A percentile compares a stretch with the other conserved stretches of the same genome.
phyloP scores from a whole-genome alignment of 306 rosid genomes.

The Cyclanthera cordifolia region DNA sequence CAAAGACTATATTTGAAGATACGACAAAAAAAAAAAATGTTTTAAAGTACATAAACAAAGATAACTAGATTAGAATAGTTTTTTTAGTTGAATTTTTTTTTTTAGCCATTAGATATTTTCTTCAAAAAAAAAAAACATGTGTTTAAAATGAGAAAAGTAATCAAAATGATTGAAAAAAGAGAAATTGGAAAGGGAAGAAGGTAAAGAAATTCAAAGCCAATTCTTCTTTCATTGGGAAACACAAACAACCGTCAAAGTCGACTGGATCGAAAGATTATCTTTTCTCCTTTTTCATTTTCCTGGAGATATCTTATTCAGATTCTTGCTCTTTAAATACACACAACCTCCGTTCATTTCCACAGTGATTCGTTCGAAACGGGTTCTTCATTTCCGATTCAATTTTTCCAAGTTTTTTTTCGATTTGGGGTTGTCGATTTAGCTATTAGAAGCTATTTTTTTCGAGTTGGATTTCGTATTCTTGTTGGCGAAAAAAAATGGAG shows the following conservation, averaged over 20 bases:
- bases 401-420: background rate
- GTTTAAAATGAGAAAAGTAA: background rate
- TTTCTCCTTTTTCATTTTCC: background rate
- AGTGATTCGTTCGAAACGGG: background rate
- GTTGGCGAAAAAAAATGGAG: constrained; percentile 24
- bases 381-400: background rate
- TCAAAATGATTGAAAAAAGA: background rate
- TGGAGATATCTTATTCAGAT: background rate
- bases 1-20: too few species aligned
- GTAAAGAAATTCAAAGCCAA: background rate
- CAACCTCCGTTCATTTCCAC: background rate
- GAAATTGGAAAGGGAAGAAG: background rate
- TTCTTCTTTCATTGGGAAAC: constrained; percentile 6
- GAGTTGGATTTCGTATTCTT: background rate
- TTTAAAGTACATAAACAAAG: too few species aligned
- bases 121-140: background rate
- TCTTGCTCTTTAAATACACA: background rate
- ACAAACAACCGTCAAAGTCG: background rate
- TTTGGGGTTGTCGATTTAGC: background rate
- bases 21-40: too few species aligned
- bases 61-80: too few species aligned
- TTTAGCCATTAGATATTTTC: too few species aligned
- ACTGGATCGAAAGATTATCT: background rate
- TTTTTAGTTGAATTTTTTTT: too few species aligned
- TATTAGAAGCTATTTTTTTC: background rate